Base-by-base conservation (phyloP, 2,329 filamentous ascomycete species). In the Pseudocercospora pini-densiflorae region DNA sequence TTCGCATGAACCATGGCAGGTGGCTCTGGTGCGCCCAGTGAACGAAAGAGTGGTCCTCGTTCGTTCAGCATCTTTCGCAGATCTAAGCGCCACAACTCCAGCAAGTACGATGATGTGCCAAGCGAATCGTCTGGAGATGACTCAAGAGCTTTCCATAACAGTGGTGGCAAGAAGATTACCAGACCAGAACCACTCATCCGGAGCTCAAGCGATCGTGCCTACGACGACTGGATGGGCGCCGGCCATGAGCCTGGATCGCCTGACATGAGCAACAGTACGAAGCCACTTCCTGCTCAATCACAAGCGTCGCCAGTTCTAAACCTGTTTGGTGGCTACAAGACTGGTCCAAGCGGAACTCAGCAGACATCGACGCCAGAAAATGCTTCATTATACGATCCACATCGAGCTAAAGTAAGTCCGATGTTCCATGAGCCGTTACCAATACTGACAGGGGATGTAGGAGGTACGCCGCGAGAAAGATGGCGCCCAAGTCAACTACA, bases 161-260 rank as follows among this genome's bases (percentile, higher is more conserved):
- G 5, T n/a, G 27, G 16, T 16, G 51, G 51, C 51, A 55, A 55
- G 51, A 31, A 55, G 23, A n/a, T 55, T 2, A 33, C 9, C 16
- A 55, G 51, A 7, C 51, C 51, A 29, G 51, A 55, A 4, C 51
- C 21, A 31, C 51, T 27, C 1, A 1, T 29, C 6, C 23, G 51
- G 19, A 55, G 51, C 27, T 33, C 51, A 55, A 55, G 51, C 10
- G 51, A 55, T 27, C 27, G 27, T 31, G 51, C 12, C 23, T 16
- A 33, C 24, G 27, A 55, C 19, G 51, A 55, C 51, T 55, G 51
- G 51, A 55, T 55, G 51, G 51, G 51, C 8, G 51, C 51, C 8
- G 51, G 51, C 12, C 27, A 55, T 10, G 51, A 55, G 16, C 12
- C 27, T 10, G 16, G 27, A 19, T 29, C 51, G 51, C 24, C 24